These are phyloP conservation scores for Byssochlamys sp. DNA, from an alignment of 2,329 filamentous ascomycete genomes.

Conservation along the genomic window DNA sequence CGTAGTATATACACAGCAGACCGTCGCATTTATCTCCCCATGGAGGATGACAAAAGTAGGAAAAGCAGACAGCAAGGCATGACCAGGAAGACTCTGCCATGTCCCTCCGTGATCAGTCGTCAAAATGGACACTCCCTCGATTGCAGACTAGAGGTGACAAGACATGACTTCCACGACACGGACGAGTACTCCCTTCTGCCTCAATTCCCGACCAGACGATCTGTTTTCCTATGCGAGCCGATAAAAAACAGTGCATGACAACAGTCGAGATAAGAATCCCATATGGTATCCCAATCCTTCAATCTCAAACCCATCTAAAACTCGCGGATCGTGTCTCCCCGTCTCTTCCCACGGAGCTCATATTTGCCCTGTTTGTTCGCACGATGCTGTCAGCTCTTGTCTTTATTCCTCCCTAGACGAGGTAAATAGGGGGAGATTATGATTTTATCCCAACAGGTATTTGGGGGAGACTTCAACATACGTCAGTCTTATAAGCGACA, in stretches of 20 bases:
- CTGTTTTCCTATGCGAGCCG: not conserved
- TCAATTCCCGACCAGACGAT: not conserved
- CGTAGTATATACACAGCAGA: not conserved
- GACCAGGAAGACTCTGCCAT: not conserved
- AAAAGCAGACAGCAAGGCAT: not conserved
- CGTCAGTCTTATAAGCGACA: constrained; percentile 71
- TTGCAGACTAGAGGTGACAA: not conserved
- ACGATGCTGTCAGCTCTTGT: constrained; percentile 9
- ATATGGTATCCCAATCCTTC: constrained; percentile 7
- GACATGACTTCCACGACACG: no score
- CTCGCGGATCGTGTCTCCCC: constrained; percentile 73
- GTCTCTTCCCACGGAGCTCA: constrained; percentile 76
- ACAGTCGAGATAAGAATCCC: not conserved
- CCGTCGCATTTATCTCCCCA: not conserved
- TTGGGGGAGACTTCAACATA: constrained; percentile 44
- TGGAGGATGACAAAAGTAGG: not conserved
- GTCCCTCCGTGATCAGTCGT: not conserved
- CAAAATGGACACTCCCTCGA: not conserved
- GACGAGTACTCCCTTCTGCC: not conserved
- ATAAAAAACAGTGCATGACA: constrained; percentile 2
- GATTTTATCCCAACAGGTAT: not conserved
- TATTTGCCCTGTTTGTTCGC: constrained; percentile 61
- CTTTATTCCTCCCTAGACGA: not conserved
- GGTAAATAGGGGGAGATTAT: not conserved
- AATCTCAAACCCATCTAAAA: constrained; percentile 43